A percentile compares a stretch with the other conserved stretches of the same genome.
These are phyloP conservation scores for Leucosporidium scottii DNA, from an alignment of 768 basidiomycete genomes.

Conservation along the genomic window DNA sequence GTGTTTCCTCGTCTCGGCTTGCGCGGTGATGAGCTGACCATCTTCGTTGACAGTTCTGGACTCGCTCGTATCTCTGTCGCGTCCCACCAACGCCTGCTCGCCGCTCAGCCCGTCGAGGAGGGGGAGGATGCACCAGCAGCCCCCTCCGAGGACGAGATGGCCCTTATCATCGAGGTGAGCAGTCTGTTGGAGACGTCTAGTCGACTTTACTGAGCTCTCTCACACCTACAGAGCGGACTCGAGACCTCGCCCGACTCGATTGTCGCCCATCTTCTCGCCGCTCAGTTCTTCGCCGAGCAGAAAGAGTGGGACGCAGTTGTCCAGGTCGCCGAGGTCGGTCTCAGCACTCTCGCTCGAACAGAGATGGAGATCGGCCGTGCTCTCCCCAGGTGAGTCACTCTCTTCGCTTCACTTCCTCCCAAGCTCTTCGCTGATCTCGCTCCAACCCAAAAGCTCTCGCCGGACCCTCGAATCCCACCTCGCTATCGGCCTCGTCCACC, in stretches of 20 bases:
- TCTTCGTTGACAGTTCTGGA: slow-evolving; percentile 43
- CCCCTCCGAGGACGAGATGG: slow-evolving; percentile 16
- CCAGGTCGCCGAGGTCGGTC: slow-evolving; percentile 62
- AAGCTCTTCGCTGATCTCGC: neutral
- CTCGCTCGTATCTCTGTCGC: slow-evolving; percentile 1
- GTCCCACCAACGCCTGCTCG: slow-evolving; percentile 39
- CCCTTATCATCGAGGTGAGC: slow-evolving; percentile 25
- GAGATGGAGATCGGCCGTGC: slow-evolving; percentile 57
- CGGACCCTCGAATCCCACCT: slow-evolving; percentile 65
- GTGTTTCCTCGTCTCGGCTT: neutral
- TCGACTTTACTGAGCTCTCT: neutral
- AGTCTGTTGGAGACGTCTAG: neutral
- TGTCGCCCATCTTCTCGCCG: slow-evolving; percentile 59
- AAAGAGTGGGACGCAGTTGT: slow-evolving; percentile 68
- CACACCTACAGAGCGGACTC: slow-evolving; percentile 51
- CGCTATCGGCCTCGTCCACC: slow-evolving; percentile 70
- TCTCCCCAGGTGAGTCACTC: slow-evolving; percentile 46
- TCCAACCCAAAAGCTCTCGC: slow-evolving; percentile 48
- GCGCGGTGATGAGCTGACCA: neutral
- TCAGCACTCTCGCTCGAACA: slow-evolving; percentile 52
- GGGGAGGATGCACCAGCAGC: neutral
- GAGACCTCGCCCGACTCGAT: slow-evolving; percentile 52
- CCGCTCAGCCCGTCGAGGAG: slow-evolving; percentile 35
- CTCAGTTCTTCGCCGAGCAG: slow-evolving; percentile 60
- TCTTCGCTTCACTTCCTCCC: neutral